Base-by-base conservation (phyloP, 805 yeast genomes). In the Zygotorulaspora chibaensis region DNA sequence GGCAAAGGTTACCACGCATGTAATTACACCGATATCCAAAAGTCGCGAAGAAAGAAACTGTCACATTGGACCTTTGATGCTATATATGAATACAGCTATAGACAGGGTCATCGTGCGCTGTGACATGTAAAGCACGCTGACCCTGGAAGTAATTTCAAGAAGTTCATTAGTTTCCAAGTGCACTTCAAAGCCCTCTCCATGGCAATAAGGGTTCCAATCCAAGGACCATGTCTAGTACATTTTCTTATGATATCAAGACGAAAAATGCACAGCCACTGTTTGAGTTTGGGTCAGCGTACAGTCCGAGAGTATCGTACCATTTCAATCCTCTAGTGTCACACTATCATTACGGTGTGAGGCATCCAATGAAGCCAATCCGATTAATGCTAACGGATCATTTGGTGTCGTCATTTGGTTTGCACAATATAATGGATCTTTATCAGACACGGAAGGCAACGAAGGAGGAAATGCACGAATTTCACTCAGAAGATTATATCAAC, bases 361-460 rank as follows among this genome's bases (percentile, higher is more conserved):
- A 91, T 66, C 99, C 99, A n/a, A 91, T 91, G 99, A 91, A 91
- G 65, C 99, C 99, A 12, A 87, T 90, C 65, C 72, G 99, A 53
- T 72, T 93, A 51, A 84, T 89, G 90, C 75, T 91, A 37, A 91
- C 99, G 0, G 97, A 91, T 67, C 96, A 90, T 63, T 70, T 91
- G 50, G 91, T 91, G 42, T 78, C 84, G 28, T 81, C 84, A 11
- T 91, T 93, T 66, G 87, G 87, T 47, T 70, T 91, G 38, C 87
- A 90, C 64, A 88, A 88, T 58, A 76, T 82, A 54, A 87, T 91
- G 96, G 98, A 93, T 61, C 68, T 89, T 25, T 93, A 86, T 66
- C 75, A 80, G 48, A 95, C 98, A 1, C 72, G 95, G 50, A 68
- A 80, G 28, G 97, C 98, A 10, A 82, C 96, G 0, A 73, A 74